Evolutionary conservation across 305 asterid genomes (phyloP).

Genomic region (Caryopteris hybrid): DNA sequence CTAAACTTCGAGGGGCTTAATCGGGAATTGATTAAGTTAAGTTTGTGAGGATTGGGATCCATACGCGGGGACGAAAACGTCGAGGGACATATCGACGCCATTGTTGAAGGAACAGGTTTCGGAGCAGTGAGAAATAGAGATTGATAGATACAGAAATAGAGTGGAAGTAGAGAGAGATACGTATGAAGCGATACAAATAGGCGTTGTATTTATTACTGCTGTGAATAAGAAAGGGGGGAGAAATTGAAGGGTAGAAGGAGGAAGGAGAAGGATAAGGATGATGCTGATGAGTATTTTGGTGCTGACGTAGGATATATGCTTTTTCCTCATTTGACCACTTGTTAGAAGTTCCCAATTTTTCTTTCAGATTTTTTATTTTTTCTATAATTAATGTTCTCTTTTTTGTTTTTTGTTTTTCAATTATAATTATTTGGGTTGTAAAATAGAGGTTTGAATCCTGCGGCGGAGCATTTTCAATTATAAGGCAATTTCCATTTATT

Average conservation of each 20-base stretch:
- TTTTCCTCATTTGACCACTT: neutral
- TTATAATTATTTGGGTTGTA: too few species aligned
- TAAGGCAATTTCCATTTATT: too few species aligned
- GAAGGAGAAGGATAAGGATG: constrained; percentile 23
- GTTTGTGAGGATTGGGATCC: constrained; percentile 36
- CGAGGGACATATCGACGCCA: constrained; percentile 69
- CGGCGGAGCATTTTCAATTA: too few species aligned
- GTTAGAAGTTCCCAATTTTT: constrained; percentile 7
- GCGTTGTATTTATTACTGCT: neutral
- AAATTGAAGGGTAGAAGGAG: neutral
- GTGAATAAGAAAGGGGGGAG: neutral
- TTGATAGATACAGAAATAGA: neutral
- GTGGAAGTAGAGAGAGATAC: too few species aligned
- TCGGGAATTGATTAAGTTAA: constrained; percentile 29
- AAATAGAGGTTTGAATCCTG: too few species aligned
- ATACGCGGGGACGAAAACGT: constrained; percentile 42
- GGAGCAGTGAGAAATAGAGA: neutral
- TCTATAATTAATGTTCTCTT: too few species aligned
- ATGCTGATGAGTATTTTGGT: constrained; percentile 6
- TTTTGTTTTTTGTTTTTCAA: neutral
- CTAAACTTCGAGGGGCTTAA: constrained; percentile 30
- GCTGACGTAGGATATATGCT: constrained; percentile 22
- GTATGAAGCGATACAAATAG: neutral
- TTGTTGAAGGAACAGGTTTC: constrained; percentile 19
- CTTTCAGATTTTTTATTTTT: neutral